Evolutionary conservation across 306 rosid genomes (phyloP).

Genomic region (Spatholobus suberectus): DNA sequence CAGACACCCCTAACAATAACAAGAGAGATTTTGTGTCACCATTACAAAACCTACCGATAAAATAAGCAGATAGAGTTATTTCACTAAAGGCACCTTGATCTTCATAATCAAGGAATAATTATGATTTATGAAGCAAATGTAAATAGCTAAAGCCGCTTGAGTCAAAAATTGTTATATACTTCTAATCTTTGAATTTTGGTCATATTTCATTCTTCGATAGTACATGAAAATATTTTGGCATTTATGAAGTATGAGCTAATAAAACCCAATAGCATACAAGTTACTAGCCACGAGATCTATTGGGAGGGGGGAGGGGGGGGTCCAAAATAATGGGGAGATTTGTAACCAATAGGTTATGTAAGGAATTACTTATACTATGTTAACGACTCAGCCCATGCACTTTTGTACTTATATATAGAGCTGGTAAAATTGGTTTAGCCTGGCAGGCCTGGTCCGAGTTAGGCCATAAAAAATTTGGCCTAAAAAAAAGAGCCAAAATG

Average conservation of each 20-base stretch:
- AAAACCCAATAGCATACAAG: too few species aligned
- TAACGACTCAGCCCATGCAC: neutral
- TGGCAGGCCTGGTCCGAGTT: too few species aligned
- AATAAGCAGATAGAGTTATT: constrained; percentile 29
- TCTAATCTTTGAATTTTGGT: neutral
- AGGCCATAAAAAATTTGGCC: too few species aligned
- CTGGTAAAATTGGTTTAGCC: too few species aligned
- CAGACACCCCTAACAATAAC: constrained; percentile 76
- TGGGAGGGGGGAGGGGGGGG: neutral
- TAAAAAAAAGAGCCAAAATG: too few species aligned
- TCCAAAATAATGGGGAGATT: too few species aligned
- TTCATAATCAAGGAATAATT: neutral
- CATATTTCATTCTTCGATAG: neutral
- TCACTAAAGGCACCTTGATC: neutral
- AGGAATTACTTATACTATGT: too few species aligned
- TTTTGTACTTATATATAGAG: too few species aligned
- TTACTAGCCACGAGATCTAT: too few species aligned
- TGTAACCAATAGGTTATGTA: too few species aligned
- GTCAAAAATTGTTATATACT: neutral
- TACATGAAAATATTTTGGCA: neutral
- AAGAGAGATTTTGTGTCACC: constrained; percentile 70
- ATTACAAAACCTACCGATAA: constrained; percentile 68
- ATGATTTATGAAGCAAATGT: neutral
- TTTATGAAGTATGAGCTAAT: too few species aligned
- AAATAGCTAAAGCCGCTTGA: neutral